Evolutionary conservation across 768 basidiomycete species (phyloP).

Genomic region (Clathrus columnatus): DNA sequence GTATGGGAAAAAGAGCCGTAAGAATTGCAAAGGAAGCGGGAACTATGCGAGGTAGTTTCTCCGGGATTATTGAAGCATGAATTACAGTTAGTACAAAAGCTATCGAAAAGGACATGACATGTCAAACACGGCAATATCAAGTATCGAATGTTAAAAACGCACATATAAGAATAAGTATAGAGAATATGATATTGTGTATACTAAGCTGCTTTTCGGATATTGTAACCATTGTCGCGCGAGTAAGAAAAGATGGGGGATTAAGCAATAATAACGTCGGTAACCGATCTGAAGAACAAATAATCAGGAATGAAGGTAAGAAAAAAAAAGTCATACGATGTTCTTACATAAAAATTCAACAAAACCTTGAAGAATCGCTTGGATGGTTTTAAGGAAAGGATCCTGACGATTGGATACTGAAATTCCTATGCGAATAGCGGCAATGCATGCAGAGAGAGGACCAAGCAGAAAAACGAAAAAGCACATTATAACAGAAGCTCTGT

Average conservation of each 20-base stretch:
- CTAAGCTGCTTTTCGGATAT: not conserved
- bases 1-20: slow-evolving; percentile 5
- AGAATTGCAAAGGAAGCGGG: not conserved
- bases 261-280: not conserved
- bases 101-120: no score
- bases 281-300: not conserved
- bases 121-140: no score
- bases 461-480: slow-evolving; percentile 5
- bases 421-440: not conserved
- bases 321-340: not conserved
- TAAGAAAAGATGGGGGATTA: not conserved
- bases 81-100: slow-evolving; percentile 3
- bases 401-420: not conserved
- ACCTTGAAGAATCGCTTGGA: not conserved
- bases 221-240: not conserved
- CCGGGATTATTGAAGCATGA: not conserved
- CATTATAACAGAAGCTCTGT: not conserved
- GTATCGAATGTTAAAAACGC: no score
- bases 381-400: not conserved
- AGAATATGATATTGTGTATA: not conserved
- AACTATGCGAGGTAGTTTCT: not conserved
- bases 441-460: slow-evolving; percentile 1
- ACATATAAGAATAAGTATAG: not conserved
- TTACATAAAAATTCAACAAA: slow-evolving; percentile 6
- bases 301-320: not conserved